These are phyloP conservation scores for Fusarium sp. DNA, from an alignment of 2,329 filamentous ascomycete genomes.

Conservation along the genomic window DNA sequence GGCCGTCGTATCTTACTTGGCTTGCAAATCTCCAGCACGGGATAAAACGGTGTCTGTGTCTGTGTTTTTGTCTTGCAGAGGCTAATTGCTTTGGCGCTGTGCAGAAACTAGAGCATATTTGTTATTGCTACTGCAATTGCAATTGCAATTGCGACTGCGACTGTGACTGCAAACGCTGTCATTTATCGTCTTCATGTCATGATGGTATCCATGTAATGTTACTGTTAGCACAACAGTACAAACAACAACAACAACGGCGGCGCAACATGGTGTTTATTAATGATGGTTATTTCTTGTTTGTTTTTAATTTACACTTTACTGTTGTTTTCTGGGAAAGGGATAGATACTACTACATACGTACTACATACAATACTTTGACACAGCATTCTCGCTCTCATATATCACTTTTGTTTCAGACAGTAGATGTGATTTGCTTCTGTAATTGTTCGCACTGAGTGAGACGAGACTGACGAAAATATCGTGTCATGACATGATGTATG, in stretches of 20 bases:
- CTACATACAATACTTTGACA: not conserved
- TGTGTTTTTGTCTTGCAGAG: constrained; percentile 38
- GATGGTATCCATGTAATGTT: constrained; percentile 42
- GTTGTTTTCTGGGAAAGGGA: constrained; percentile 28
- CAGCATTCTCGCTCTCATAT: constrained; percentile 2
- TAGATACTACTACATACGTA: constrained; percentile 14
- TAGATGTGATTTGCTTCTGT: not conserved
- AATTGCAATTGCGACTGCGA: not conserved
- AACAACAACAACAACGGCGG: constrained; percentile 27
- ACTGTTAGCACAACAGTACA: constrained; percentile 19
- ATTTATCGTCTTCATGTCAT: constrained; percentile 26
- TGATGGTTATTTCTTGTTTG: constrained; percentile 9
- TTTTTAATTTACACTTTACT: not conserved
- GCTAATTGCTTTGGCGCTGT: constrained; percentile 42
- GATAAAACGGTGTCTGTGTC: constrained; percentile 29
- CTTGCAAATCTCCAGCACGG: constrained; percentile 48
- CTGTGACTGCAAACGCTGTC: constrained; percentile 1
- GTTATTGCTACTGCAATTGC: not conserved
- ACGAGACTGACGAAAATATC: constrained; percentile 16
- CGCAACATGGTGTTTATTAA: constrained; percentile 38
- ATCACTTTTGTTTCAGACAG: not conserved
- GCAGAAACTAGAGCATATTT: constrained; percentile 37
- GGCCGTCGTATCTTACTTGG: constrained; percentile 47
- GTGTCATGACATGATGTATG: constrained; percentile 2
- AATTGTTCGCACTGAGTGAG: constrained; percentile 5